Conservation (phyloP, 306 rosid species). For the Sophora flavescens region DNA sequence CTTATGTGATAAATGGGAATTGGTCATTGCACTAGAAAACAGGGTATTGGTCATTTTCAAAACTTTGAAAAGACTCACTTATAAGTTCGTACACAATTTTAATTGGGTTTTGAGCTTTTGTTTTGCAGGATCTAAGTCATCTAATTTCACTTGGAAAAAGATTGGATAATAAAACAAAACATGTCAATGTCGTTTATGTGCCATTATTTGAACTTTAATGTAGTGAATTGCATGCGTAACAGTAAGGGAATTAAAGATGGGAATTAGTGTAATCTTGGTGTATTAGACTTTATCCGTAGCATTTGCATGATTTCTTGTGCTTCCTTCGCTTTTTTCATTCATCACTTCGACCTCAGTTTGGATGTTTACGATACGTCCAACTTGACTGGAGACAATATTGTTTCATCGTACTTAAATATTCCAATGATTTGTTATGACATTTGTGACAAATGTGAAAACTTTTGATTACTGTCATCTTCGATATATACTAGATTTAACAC, state of each 20-base stretch:
- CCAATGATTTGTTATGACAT: not conserved
- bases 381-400: not conserved
- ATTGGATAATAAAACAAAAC: not conserved
- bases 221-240: not conserved
- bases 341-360: not conserved
- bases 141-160: not conserved
- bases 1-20: not conserved
- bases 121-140: not conserved
- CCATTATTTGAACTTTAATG: constrained; percentile 17
- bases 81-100: constrained; percentile 17
- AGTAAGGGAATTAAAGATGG: constrained; percentile 1
- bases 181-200: not conserved
- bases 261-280: constrained; percentile 12
- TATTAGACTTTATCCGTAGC: not conserved
- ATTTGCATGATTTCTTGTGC: constrained; percentile 6
- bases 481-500: too few species aligned
- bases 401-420: not conserved
- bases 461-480: too few species aligned
- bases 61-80: constrained; percentile 17
- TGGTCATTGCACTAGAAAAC: too few species aligned
- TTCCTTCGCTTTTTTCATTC: constrained; percentile 11
- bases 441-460: too few species aligned
- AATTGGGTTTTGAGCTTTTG: constrained; percentile 14
- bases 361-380: not conserved
- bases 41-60: constrained; percentile 10